These are phyloP conservation scores for Chlorella vulgaris DNA, from an alignment of 139 green algal species.

Conservation along the genomic window DNA sequence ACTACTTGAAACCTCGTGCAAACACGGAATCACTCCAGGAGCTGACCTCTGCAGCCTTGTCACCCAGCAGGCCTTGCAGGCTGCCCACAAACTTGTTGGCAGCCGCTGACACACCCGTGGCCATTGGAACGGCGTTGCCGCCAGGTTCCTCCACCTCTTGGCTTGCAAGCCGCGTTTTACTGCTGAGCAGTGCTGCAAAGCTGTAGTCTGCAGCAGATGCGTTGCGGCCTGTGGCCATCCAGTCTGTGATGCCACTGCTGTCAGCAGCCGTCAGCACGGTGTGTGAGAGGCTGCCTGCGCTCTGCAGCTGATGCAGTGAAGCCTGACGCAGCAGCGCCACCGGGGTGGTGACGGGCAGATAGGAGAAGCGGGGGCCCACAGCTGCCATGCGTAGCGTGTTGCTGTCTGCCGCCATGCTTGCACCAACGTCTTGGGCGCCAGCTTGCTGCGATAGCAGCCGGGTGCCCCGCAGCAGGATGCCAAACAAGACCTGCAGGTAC, in stretches of 20 bases:
- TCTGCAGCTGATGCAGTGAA: neutral
- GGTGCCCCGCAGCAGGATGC: conserved; percentile 65
- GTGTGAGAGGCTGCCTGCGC: neutral
- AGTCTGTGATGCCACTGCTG: neutral
- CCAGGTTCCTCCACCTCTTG: neutral
- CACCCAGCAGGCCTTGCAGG: conserved; percentile 14
- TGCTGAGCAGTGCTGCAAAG: conserved; percentile 19
- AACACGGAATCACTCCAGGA: conserved; percentile 12
- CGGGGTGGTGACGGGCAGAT: conserved; percentile 85
- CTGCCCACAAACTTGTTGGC: conserved; percentile 20
- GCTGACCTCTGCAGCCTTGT: neutral
- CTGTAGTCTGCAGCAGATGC: neutral
- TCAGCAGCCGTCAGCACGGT: neutral
- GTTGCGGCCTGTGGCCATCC: neutral
- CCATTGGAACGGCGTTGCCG: neutral
- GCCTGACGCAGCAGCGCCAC: conserved; percentile 30
- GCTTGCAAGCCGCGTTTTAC: neutral
- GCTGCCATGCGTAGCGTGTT: conserved; percentile 84
- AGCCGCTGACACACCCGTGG: neutral
- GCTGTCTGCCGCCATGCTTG: conserved; percentile 42
- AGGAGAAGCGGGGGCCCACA: conserved; percentile 77
- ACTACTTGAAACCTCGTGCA: conserved; percentile 4
- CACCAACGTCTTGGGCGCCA: neutral
- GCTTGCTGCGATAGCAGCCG: conserved; percentile 14
- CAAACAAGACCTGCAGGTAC: conserved; percentile 68